phyloP scores from a whole-genome alignment of 306 rosid species.

The Cucurbita ficifolia region DNA sequence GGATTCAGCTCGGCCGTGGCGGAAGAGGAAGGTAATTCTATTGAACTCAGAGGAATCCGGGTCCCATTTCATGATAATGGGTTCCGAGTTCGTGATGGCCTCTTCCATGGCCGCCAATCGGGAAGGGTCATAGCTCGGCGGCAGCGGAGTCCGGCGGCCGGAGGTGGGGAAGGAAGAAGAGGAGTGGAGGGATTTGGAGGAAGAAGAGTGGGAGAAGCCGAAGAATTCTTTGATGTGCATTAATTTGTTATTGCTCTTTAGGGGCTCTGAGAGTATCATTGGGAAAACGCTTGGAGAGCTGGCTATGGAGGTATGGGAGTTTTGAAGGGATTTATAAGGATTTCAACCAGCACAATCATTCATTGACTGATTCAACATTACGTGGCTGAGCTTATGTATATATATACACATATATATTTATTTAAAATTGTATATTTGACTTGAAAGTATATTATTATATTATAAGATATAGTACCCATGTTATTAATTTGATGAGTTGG shows the following conservation, averaged over 20 bases:
- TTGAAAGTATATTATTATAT: no score
- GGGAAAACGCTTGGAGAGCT: background rate
- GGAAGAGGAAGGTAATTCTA: constrained; percentile 25
- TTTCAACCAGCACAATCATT: background rate
- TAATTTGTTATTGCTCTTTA: background rate
- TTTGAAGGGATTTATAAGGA: constrained; percentile 3
- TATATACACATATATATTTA: no score
- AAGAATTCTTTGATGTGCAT: constrained; percentile 10
- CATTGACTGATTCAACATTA: constrained; percentile 7
- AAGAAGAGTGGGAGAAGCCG: constrained; percentile 12
- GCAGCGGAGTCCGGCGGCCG: background rate
- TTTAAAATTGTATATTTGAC: no score
- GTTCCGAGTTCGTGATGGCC: constrained; percentile 13
- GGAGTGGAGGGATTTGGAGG: constrained; percentile 13
- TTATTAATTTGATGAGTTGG: background rate
- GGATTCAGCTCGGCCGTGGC: constrained; percentile 21
- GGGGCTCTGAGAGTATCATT: constrained; percentile 11
- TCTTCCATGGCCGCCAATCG: constrained; percentile 19
- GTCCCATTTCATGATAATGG: constrained; percentile 36
- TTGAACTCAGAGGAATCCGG: constrained; percentile 16
- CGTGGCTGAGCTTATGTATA: no score
- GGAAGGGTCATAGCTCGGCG: constrained; percentile 1
- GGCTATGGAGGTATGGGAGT: background rate
- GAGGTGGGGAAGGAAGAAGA: constrained; percentile 7
- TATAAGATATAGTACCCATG: no score